Base-by-base conservation (phyloP, 306 rosid species). In the Benincasa hispida region DNA sequence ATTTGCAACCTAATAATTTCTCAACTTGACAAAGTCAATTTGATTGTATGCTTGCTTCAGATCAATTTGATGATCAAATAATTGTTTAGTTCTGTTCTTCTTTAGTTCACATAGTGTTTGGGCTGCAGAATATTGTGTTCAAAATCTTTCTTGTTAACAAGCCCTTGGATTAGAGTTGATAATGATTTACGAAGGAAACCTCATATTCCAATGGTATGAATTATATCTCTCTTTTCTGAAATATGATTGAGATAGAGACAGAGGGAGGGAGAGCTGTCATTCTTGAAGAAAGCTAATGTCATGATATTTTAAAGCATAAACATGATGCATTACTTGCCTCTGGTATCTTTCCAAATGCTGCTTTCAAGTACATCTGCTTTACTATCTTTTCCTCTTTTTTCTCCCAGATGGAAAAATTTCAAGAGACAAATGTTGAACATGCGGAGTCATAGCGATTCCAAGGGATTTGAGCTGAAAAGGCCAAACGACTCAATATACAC, bases 401-500 rank as follows among this genome's bases (percentile, higher is more conserved):
- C 34, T 86, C 56, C 53, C 88, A 94, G 98, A 82, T 94, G 99
- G 99, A 94, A 47, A 86, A 86, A 89, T 80, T 87, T 94, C 79
- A 94, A 88, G 87, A 91, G 99, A 8, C 98, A 94, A 69, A 83
- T 94, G 87, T 82, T 89, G 81, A 85, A 18, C 79, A 87, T 94
- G 89, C 88, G 99, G 63, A 80, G 88, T 37, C 97, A 94, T 81
- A 89, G 99, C 19, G 99, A 92, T 87, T 87, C 92, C 39, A 94
- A 94, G 88, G 99, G 99, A 51, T 85, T 84, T 73, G 99, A 94
- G 82, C 82, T 92, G 48, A 94, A 88, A 86, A 90, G 96, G 79
- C 95, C 94, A 13, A 94, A 82, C 75, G 97, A 94, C 85, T 94
- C 99, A 1, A 84, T 94, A 79, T 94, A 94, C 80, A 85, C 95